These are phyloP conservation scores for Aristolochia californica DNA, from an alignment of 164 flowering plant species.

Conservation along the genomic window DNA sequence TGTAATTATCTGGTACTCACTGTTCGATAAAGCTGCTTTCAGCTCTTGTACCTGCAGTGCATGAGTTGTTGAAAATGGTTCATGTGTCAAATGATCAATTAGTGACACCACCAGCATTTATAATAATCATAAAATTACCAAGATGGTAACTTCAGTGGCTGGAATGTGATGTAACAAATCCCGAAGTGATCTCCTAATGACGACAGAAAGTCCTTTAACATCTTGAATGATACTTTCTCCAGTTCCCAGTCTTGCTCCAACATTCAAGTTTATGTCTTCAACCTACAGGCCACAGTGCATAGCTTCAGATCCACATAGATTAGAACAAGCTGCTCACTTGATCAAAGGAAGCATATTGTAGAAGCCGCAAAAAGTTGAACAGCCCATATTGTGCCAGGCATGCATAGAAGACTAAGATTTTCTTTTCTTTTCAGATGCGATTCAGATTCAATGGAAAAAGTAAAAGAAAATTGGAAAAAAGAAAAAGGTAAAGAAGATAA, in stretches of 20 bases:
- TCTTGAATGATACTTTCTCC: constrained; percentile 85
- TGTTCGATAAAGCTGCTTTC: constrained; percentile 73
- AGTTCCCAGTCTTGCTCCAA: constrained; percentile 53
- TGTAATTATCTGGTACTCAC: constrained; percentile 77
- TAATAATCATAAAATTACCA: constrained; percentile 31
- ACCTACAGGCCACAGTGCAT: constrained; percentile 28
- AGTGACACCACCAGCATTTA: neutral
- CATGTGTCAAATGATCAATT: neutral
- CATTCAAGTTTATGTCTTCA: constrained; percentile 73
- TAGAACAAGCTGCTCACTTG: neutral
- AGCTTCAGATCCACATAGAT: neutral
- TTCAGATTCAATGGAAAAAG: too few relatives aligned
- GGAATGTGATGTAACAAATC: constrained; percentile 86
- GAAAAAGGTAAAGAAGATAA: too few relatives aligned
- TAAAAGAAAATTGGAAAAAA: too few relatives aligned
- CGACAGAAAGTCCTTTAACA: constrained; percentile 77
- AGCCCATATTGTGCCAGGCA: neutral
- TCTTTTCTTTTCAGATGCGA: neutral
- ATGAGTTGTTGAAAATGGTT: neutral
- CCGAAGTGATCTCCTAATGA: constrained; percentile 73
- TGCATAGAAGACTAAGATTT: neutral
- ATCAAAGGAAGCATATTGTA: neutral
- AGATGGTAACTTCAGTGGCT: constrained; percentile 44
- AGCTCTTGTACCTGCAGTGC: constrained; percentile 52
- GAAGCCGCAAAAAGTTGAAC: neutral